These are phyloP conservation scores for Penicillium sp. DNA, from an alignment of 2,329 filamentous ascomycete genomes.

Conservation along the genomic window DNA sequence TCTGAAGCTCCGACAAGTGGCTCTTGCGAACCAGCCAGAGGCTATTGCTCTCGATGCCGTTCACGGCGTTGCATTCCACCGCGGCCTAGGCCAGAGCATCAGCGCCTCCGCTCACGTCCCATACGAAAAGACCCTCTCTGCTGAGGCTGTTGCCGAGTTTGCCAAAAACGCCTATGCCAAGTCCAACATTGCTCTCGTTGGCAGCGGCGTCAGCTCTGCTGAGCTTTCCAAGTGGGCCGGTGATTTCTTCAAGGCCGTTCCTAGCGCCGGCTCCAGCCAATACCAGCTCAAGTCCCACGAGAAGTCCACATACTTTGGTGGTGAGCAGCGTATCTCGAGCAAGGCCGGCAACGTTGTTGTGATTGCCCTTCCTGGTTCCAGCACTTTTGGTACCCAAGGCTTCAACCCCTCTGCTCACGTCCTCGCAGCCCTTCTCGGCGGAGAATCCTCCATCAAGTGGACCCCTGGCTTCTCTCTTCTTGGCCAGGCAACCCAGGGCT, in stretches of 20 bases:
- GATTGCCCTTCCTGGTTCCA: constrained; percentile 90
- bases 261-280: constrained; percentile 56
- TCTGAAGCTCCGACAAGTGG: constrained; percentile 78
- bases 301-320: constrained; percentile 87
- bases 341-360: constrained; percentile 79
- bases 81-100: constrained; percentile 80
- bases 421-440: constrained; percentile 86
- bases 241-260: constrained; percentile 83
- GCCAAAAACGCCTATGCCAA: constrained; percentile 82
- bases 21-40: constrained; percentile 65
- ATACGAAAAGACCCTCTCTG: constrained; percentile 78
- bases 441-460: constrained; percentile 94
- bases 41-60: constrained; percentile 83
- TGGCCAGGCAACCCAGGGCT: constrained; percentile 73
- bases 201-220: constrained; percentile 79
- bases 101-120: constrained; percentile 74
- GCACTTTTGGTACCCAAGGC: constrained; percentile 69
- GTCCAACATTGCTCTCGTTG: constrained; percentile 87
- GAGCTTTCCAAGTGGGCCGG: constrained; percentile 87
- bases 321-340: constrained; percentile 87
- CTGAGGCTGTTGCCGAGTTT: constrained; percentile 74
- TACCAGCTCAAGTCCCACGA: constrained; percentile 62
- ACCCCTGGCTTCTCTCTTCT: constrained; percentile 89
- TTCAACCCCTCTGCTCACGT: constrained; percentile 92
- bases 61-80: constrained; percentile 89